A percentile compares a stretch with the other conserved stretches of the same genome.
phyloP scores from a whole-genome alignment of 352 stramenopile genomes.

The Aphanomyces cochlioides region DNA sequence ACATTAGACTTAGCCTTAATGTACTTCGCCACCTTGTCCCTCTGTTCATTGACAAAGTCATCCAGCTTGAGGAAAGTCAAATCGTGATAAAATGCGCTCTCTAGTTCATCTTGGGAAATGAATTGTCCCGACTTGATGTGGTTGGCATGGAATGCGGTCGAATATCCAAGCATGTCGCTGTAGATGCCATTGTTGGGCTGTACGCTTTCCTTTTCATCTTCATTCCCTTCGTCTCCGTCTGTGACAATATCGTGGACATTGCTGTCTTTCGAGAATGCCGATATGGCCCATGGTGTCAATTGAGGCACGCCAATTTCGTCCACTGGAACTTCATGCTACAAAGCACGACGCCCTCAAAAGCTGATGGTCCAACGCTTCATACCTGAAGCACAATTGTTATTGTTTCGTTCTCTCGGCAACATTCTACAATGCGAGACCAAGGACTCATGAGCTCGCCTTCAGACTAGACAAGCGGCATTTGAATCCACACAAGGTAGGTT shows the following conservation, averaged over 20 bases:
- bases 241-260: constrained; percentile 44
- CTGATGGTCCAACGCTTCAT: background rate
- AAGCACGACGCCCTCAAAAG: background rate
- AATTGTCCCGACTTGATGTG: constrained; percentile 76
- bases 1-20: background rate
- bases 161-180: constrained; percentile 37
- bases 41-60: constrained; percentile 46
- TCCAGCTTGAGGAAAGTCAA: constrained; percentile 56
- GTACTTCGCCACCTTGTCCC: constrained; percentile 37
- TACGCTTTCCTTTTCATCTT: background rate
- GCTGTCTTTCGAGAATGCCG: constrained; percentile 47
- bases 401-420: constrained; percentile 68
- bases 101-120: constrained; percentile 72
- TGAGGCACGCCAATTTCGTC: constrained; percentile 78
- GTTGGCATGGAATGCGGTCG: constrained; percentile 59
- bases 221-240: constrained; percentile 9
- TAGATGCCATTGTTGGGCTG: constrained; percentile 1
- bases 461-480: constrained; percentile 31
- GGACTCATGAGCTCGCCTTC: constrained; percentile 48
- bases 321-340: constrained; percentile 70
- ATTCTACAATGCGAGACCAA: constrained; percentile 52
- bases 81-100: constrained; percentile 78
- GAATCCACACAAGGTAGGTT: background rate
- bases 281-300: constrained; percentile 54
- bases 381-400: constrained; percentile 68